Evolutionary conservation across 345 rosid species (phyloP).

Genomic region (Euphorbia tirucalli): DNA sequence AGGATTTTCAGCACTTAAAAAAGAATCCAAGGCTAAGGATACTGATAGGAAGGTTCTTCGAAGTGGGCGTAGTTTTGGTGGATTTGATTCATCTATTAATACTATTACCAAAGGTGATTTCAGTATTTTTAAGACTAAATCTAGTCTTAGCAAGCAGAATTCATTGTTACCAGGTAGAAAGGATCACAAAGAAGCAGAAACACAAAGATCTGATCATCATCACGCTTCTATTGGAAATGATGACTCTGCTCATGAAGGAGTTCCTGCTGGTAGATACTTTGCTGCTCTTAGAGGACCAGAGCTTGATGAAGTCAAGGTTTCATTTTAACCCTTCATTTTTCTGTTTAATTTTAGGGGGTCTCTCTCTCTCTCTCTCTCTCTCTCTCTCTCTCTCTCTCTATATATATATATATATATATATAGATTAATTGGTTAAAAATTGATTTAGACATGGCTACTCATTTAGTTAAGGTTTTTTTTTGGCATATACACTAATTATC

Average conservation of each 20-base stretch:
- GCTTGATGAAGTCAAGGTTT: constrained; percentile 91
- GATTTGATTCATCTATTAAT: constrained; percentile 50
- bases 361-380: too few relatives aligned
- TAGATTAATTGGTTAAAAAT: too few relatives aligned
- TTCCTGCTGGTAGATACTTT: constrained; percentile 93
- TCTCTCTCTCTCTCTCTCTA: too few relatives aligned
- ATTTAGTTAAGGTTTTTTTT: too few relatives aligned
- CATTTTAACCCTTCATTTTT: not conserved
- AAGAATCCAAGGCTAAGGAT: constrained; percentile 52
- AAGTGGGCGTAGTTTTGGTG: constrained; percentile 81
- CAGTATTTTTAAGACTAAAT: constrained; percentile 72
- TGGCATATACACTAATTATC: too few relatives aligned
- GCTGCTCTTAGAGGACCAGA: constrained; percentile 98
- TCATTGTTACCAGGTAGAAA: constrained; percentile 61
- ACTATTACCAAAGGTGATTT: constrained; percentile 62
- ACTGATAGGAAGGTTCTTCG: constrained; percentile 57
- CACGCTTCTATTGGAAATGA: constrained; percentile 41
- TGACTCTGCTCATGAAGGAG: constrained; percentile 52
- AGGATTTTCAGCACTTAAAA: constrained; percentile 65
- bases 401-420: too few relatives aligned
- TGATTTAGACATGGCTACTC: too few relatives aligned
- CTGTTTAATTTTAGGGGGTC: too few relatives aligned
- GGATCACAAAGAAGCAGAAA: constrained; percentile 45
- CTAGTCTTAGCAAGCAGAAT: constrained; percentile 76
- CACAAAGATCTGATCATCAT: constrained; percentile 33